Evolutionary conservation across 805 yeast species (phyloP).

Genomic region (Candida xyloterini): DNA sequence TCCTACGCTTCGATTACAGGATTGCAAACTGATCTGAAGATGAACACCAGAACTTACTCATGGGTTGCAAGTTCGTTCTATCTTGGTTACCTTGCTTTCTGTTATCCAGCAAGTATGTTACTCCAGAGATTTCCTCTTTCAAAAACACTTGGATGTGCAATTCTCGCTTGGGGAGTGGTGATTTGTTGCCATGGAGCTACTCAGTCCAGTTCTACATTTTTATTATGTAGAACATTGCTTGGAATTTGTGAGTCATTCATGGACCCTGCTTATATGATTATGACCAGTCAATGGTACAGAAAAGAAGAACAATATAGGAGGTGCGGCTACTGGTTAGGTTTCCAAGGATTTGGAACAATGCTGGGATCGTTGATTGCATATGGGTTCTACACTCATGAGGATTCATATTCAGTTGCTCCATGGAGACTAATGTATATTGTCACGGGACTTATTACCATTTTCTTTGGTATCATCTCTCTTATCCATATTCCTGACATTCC

Average conservation of each 20-base stretch:
- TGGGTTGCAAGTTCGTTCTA: conserved; percentile 47
- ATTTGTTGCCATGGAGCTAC: conserved; percentile 40
- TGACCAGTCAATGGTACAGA: conserved; percentile 53
- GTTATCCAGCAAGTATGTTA: conserved; percentile 40
- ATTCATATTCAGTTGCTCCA: conserved; percentile 42
- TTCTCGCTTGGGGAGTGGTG: conserved; percentile 48
- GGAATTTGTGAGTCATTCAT: conserved; percentile 50
- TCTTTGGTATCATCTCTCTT: conserved; percentile 41
- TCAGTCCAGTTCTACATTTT: conserved; percentile 39
- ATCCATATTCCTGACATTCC: conserved; percentile 54
- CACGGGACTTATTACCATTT: conserved; percentile 55
- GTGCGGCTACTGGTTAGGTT: conserved; percentile 36
- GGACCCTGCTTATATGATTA: conserved; percentile 47
- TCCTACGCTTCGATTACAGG: conserved; percentile 40
- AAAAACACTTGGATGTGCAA: conserved; percentile 45
- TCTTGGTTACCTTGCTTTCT: conserved; percentile 45
- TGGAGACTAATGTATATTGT: conserved; percentile 63
- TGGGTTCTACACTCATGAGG: conserved; percentile 36
- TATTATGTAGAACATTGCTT: conserved; percentile 45
- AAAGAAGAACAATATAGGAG: conserved; percentile 42
- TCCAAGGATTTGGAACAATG: conserved; percentile 42
- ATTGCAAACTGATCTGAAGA: conserved; percentile 32
- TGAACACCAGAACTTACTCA: conserved; percentile 36
- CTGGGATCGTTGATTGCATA: conserved; percentile 51
- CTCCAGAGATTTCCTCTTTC: conserved; percentile 54